Conservation (phyloP, 768 basidiomycete species). For the Kwoniella sp. region DNA sequence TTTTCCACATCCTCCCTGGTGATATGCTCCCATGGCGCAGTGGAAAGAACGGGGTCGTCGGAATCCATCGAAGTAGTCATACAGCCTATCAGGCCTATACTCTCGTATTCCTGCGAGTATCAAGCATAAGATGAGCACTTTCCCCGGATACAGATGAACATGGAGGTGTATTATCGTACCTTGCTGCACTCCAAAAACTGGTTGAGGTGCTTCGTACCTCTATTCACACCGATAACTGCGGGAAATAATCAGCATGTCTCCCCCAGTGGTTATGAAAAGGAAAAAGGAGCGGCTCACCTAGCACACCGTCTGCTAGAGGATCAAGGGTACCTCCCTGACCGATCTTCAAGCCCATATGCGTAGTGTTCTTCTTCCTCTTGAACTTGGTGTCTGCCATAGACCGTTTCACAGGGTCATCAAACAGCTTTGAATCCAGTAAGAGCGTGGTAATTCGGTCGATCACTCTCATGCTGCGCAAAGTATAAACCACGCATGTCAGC, state of each 20-base stretch:
- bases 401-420: constrained; percentile 58
- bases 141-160: constrained; percentile 25
- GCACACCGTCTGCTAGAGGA: constrained; percentile 91
- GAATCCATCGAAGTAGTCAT: constrained; percentile 94
- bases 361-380: constrained; percentile 58
- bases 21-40: constrained; percentile 64
- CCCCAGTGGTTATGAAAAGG: too few species aligned
- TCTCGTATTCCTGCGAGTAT: constrained; percentile 74
- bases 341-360: constrained; percentile 63
- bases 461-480: constrained; percentile 66
- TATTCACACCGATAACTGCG: constrained; percentile 87
- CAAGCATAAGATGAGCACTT: background rate
- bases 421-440: constrained; percentile 73
- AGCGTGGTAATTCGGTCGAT: constrained; percentile 82
- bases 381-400: constrained; percentile 21
- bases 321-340: constrained; percentile 78
- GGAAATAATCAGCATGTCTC: background rate
- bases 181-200: constrained; percentile 87
- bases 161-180: too few species aligned
- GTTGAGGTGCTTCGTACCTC: constrained; percentile 81
- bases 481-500: background rate
- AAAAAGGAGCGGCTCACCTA: constrained; percentile 63
- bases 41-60: constrained; percentile 76
- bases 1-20: constrained; percentile 73
- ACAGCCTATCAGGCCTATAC: constrained; percentile 87